A percentile compares a stretch with the other conserved stretches of the same genome.
These are phyloP conservation scores for Rhizophagus prolifer DNA, from an alignment of 192 early-diverging fungal species.

Conservation along the genomic window DNA sequence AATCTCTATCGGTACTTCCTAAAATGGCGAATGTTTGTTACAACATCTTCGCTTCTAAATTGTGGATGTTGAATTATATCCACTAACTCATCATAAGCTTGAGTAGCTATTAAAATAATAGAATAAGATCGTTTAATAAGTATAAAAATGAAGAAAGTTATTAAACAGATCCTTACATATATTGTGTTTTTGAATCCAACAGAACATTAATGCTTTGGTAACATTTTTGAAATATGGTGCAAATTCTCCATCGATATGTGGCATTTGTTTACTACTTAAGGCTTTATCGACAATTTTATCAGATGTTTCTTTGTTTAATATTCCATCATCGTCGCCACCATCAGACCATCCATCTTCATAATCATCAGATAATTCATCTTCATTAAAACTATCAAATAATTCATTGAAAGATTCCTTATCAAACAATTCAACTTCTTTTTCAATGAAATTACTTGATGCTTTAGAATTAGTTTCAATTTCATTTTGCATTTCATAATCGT, in stretches of 20 bases:
- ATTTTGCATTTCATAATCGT: no score
- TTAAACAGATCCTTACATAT: no score
- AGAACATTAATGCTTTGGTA: neutral
- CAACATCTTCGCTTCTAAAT: neutral
- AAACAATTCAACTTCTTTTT: no score
- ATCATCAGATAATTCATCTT: no score
- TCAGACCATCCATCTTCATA: neutral
- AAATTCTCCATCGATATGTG: neutral
- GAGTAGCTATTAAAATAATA: neutral
- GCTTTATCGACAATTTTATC: neutral
- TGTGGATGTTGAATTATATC: neutral
- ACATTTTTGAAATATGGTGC: constrained; percentile 4
- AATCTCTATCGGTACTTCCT: neutral
- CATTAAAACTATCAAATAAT: no score
- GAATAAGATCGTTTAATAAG: neutral
- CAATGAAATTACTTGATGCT: no score
- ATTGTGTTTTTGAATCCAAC: neutral
- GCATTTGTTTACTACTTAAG: neutral
- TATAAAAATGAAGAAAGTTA: no score
- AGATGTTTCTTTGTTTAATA: no score
- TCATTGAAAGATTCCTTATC: no score
- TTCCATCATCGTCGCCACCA: neutral
- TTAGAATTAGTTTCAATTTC: no score
- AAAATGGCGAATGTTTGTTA: neutral
- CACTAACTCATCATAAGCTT: neutral